Evolutionary conservation across 768 basidiomycete species (phyloP).

Genomic region (Calocybe cyanea): DNA sequence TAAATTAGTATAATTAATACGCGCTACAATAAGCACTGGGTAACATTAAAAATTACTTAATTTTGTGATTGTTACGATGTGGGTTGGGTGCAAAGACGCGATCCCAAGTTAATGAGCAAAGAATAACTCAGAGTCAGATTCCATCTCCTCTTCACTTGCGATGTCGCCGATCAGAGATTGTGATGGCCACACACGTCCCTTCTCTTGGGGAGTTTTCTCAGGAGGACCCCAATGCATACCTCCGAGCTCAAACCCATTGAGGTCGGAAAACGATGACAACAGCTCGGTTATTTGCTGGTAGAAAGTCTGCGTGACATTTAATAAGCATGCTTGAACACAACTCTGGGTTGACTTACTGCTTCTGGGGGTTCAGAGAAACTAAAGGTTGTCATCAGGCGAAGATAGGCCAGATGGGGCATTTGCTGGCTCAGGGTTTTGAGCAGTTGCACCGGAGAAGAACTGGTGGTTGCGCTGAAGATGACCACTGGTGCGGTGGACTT

Average conservation of each 20-base stretch:
- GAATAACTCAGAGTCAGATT: constrained; percentile 30
- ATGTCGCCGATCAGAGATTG: constrained; percentile 35
- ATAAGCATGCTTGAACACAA: no score
- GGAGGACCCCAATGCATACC: constrained; percentile 73
- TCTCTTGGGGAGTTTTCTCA: constrained; percentile 37
- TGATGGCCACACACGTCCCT: constrained; percentile 51
- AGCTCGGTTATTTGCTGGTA: constrained; percentile 56
- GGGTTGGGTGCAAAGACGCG: background rate
- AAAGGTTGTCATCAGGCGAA: constrained; percentile 61
- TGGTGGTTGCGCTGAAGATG: constrained; percentile 58
- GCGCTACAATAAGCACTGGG: background rate
- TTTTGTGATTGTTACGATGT: background rate
- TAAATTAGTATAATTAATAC: no score
- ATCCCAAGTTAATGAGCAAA: constrained; percentile 27
- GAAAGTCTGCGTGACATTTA: constrained; percentile 50
- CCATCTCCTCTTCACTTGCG: constrained; percentile 25
- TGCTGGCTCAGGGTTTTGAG: constrained; percentile 51
- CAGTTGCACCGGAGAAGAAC: constrained; percentile 52
- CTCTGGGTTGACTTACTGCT: constrained; percentile 36
- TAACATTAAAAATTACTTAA: background rate
- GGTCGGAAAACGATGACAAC: constrained; percentile 55
- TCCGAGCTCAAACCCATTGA: constrained; percentile 67
- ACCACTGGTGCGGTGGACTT: constrained; percentile 46
- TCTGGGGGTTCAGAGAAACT: constrained; percentile 47
- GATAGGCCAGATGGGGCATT: constrained; percentile 59